Evolutionary conservation across 306 rosid species (phyloP), one percentile per base, ranked within the genome.

Genomic region (Trichosanthes cucumerina): DNA sequence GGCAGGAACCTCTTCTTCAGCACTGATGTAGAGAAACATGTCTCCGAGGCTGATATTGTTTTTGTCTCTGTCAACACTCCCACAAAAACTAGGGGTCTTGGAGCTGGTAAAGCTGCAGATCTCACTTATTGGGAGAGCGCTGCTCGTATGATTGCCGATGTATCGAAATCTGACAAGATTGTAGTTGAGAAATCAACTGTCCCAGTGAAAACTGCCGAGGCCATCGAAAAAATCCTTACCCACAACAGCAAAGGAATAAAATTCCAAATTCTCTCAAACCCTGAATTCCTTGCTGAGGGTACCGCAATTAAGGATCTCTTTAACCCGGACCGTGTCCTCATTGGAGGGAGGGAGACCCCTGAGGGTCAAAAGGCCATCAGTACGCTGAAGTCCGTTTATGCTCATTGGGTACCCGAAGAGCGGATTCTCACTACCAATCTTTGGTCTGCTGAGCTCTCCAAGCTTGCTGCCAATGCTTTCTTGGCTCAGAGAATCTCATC

Each of bases 91-190:
- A 80, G 83, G 23, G 98, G 98, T 54, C 97, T 93, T 38, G 96
- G 98, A 76, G 98, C 98, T 8, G 97, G 98, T 11, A 93, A 93
- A 79, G 98, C 97, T 26, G 97, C 97, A 16, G 98, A 93, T 86
- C 86, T 93, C 80, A 91, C 97, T 23, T 93, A 93, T 28, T 93
- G 98, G 98, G 98, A 93, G 87, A 93, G 97, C 41, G 98, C 98
- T 1, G 97, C 98, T 71, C 96, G 97, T 31, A 91, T 93, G 97
- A 93, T 93, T 66, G 97, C 98, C 10, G 96, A 92, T 72, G 98
- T 93, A 41, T 93, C 98, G 4, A 88, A 90, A 75, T 91, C 96
- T 10, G 90, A 90, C 87, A 93, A 94, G 84, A 93, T 93, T 78
- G 98, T 93, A 19, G 98, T 93, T 0, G 98, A 93, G 87, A 93